Base-by-base conservation (phyloP, 1,284 basidiomycete species). In the Cerrena zonata region DNA sequence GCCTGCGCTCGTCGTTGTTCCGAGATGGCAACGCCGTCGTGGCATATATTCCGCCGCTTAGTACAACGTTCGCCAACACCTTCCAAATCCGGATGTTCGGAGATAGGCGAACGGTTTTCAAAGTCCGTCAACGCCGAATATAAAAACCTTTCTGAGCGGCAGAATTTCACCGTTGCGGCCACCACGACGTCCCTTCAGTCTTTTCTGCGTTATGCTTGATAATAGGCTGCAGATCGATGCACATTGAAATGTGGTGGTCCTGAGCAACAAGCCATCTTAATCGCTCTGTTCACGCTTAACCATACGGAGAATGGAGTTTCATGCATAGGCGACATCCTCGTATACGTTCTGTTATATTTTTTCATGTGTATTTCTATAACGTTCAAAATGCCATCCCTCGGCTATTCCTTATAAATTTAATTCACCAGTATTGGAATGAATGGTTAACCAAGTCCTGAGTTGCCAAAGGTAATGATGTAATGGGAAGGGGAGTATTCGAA, bases 261-360 rank as follows among this genome's bases (percentile, higher is more conserved):
- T 77, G 78, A 86, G 53, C 45, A 56, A 72, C 58, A 44, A 67
- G 80, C 85, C 85, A 76, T 72, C 66, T 79, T 87, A 86, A 88
- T 86, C 85, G 79, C 85, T 86, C 82, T 73, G 67, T 82, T 80
- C 79, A 77, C 83, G 73, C 65, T 69, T 59, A 5, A 44, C 61
- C 63, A 66, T 65, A 87, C 82, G 83, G 75, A 59, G 79, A 78
- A 71, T 78, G 76, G 84, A 84, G 85, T 87, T 88, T 88, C 85
- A 87, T 87, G 81, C 73, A 72, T 77, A 66, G 84, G 85, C 80
- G 55, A 86, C 75, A 86, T 51, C 30, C 49, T n/a, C n/a, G n/a
- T n/a, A n/a, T n/a, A n/a, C n/a, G n/a, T n/a, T n/a, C 13, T 43
- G 34, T 36, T 36, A 11, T n/a, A 11, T 36, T 36, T n/a, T 36